Base-by-base conservation (phyloP, 345 rosid genomes). In the Citrus trifoliata region DNA sequence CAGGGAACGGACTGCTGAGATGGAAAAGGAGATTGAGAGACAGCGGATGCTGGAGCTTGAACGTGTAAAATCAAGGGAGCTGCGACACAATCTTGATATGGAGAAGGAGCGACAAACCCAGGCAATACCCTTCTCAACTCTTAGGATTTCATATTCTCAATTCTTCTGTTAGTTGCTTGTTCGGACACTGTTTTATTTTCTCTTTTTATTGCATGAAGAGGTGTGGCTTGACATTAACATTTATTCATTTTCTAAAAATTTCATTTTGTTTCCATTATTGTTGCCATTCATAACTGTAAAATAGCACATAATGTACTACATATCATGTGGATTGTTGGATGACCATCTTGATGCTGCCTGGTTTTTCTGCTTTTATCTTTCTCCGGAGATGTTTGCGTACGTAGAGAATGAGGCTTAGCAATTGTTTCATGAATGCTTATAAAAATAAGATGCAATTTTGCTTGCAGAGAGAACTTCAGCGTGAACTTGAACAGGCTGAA, bases 41-140 rank as follows among this genome's bases (percentile, higher is more conserved):
- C 95, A 89, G 79, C 89, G 83, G 58, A 69, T 86, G 73, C 86
- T 93, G 63, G 97, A 93, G 71, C 82, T 89, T 75, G 97, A 93
- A 79, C 89, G 92, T 73, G 92, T 91, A 70, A 90, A 86, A 83
- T 91, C 95, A 33, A 93, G 89, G 80, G 98, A 91, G 77, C 84
- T 93, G 77, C 89, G 89, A 16, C 87, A 88, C 83, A 90, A 81
- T 77, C 92, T 93, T 83, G 98, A 93, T 60, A 87, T 91, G 89
- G 98, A 93, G 81, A 93, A 89, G 87, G 98, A 93, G 87, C 85
- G 86, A 82, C 98, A 90, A 80, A 80, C 88, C 56, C 98, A 93
- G 92, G 98, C 85, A 86, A 81, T 84, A 42, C 68, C 53, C 37
- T 75, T 80, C 37, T 46, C 32, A 32, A 10, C 18, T 72, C 75